Evolutionary conservation across 306 rosid genomes (phyloP), one percentile per base, ranked within the genome.

Genomic region (cucumber (Cucumis sativus)): DNA sequence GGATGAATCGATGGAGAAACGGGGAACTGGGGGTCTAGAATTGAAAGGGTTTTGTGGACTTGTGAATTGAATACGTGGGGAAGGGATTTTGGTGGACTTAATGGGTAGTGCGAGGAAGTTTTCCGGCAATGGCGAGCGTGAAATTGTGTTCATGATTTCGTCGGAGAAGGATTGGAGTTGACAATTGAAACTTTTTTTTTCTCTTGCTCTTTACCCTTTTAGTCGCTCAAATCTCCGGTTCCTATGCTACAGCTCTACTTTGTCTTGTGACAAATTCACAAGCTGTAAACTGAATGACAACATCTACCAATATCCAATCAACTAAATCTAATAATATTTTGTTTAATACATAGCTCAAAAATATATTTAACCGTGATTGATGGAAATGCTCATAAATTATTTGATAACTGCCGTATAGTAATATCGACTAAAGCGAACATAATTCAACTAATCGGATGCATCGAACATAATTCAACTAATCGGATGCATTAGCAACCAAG

Each of bases 1-100:
- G 0, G 91, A 86, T 2, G 89, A 76, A 63, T 82, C 77, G 15
- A 77, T 9, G 16, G 91, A 79, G 77, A 81, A 85, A 60, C 79
- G 88, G 10, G 82, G 81, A 59, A 85, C 2, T 30, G 78, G 84
- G 76, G 18, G 40, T 51, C 83, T 84, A 58, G n/a, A 47, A 25
- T 20, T 79, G 43, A 77, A 49, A 61, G 84, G 82, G 63, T 33
- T 39, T 69, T n/a, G 83, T 25, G 21, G 62, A 47, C 33, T 75
- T 69, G 30, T 82, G 89, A 93, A 84, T 40, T 81, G 84, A 51
- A 90, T 84, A 81, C 55, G 45, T 30, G 85, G 84, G 77, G 40
- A 80, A 77, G 79, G 80, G 47, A 51, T 55, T 69, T 73, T n/a
- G 52, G 82, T 3, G 66, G 16, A 63, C 71, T 63, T 43, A 15